Percentiles rank a stretch among this genome's conserved stretches.
Evolutionary conservation across 2,329 filamentous ascomycete species (phyloP).

Genomic region (Exophiala alcalophila): DNA sequence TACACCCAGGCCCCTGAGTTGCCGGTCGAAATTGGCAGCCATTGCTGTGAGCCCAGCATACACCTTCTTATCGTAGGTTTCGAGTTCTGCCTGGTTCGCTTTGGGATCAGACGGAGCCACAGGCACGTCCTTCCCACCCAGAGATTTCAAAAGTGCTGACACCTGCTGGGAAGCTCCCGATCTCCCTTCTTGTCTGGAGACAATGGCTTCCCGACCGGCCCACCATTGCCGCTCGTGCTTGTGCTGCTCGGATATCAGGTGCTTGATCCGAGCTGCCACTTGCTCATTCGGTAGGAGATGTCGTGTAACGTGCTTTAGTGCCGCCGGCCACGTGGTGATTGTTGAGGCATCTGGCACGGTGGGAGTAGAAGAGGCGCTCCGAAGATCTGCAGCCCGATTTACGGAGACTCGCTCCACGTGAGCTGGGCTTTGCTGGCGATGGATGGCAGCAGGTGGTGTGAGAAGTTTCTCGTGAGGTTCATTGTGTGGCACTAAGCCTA

Average conservation of each 20-base stretch:
- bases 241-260: conserved; percentile 63
- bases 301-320: conserved; percentile 51
- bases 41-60: conserved; percentile 59
- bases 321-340: conserved; percentile 53
- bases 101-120: conserved; percentile 14
- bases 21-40: conserved; percentile 55
- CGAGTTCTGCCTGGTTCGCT: conserved; percentile 54
- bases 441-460: conserved; percentile 13
- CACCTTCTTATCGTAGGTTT: conserved; percentile 60
- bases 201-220: conserved; percentile 50
- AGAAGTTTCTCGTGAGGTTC: conserved; percentile 7
- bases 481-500: conserved; percentile 15
- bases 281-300: conserved; percentile 47
- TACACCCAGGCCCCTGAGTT: conserved; percentile 57
- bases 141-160: conserved; percentile 50
- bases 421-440: conserved; percentile 7
- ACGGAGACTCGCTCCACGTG: too few species aligned
- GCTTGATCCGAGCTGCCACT: conserved; percentile 45
- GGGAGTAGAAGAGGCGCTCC: conserved; percentile 19
- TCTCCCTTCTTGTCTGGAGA: conserved; percentile 52
- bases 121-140: conserved; percentile 26
- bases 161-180: conserved; percentile 54
- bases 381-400: too few species aligned
- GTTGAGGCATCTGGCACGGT: conserved; percentile 41
- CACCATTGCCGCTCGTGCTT: conserved; percentile 63